Evolutionary conservation across 2,329 filamentous ascomycete species (phyloP), one percentile per base, ranked within the genome.

Genomic region (Arachnopeziza araneosa): DNA sequence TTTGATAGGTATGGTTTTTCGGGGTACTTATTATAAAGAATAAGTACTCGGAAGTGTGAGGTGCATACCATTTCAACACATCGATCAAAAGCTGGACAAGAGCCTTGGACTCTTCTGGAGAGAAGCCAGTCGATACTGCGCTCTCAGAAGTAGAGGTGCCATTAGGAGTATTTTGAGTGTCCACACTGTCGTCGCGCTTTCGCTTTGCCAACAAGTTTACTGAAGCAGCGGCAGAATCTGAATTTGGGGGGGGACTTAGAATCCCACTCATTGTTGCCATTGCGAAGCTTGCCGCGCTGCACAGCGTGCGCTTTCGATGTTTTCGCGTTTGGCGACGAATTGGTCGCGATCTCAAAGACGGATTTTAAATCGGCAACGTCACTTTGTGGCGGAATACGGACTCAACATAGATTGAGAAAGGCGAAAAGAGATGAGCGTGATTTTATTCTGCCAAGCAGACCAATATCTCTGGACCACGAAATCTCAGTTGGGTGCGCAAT

Each of bases 171-270:
- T 67, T 56, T 22, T 67, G 63, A 57, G 60, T 68, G 53, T 77
- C 77, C 65, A 79, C 76, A 61, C 70, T 75, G 55, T 74, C 72
- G 68, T 84, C 81, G 78, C 83, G 83, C 75, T 86, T 86, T 72
- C 83, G 78, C 76, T 86, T 86, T 60, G 75, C 75, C 24, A 77
- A 72, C 36, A 76, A 67, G 57, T 71, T 69, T 55, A 72, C 67
- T 24, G 69, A 64, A 48, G 67, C 57, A 55, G 64, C 60, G 48
- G 65, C 54, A 49, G 59, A 56, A 12, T 70, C 69, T 58, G 65
- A 66, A 53, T 69, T 70, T 54, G 67, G 67, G 24, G 66, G 65
- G 26, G 75, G 74, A 63, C 73, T 75, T 57, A 74, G 68, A 58
- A 74, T 72, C 67, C 78, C 79, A 71, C 80, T 80, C 48, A 64